Conservation (phyloP, 1,139 yeast species). For the Schwanniomyces etchellsii region DNA sequence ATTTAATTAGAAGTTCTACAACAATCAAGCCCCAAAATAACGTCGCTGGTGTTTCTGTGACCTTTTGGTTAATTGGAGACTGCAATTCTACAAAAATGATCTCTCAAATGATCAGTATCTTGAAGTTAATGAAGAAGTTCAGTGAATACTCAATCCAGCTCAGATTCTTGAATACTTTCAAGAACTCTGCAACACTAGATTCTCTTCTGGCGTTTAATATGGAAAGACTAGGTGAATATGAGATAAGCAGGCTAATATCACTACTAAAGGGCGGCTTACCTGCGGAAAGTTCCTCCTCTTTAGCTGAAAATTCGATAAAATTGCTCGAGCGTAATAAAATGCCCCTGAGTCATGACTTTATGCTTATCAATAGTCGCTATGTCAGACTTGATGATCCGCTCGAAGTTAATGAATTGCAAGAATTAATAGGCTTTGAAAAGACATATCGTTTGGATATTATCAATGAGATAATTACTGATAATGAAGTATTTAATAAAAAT, state of each 20-base stretch:
- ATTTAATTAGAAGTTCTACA: slow-evolving; percentile 18
- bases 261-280: neutral
- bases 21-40: slow-evolving; percentile 11
- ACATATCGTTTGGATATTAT: slow-evolving; percentile 28
- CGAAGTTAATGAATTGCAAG: slow-evolving; percentile 17
- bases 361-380: slow-evolving; percentile 40
- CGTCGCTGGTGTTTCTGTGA: slow-evolving; percentile 15
- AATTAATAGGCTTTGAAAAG: slow-evolving; percentile 30
- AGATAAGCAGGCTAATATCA: neutral
- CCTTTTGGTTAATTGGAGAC: slow-evolving; percentile 57
- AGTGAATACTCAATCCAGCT: slow-evolving; percentile 26
- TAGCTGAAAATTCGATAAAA: slow-evolving; percentile 4
- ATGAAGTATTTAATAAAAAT: slow-evolving; percentile 19
- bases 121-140: slow-evolving; percentile 20
- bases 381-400: slow-evolving; percentile 23
- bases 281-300: neutral
- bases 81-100: slow-evolving; percentile 28
- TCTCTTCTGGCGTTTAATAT: neutral
- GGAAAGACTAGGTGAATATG: neutral
- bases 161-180: slow-evolving; percentile 10
- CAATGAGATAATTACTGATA: slow-evolving; percentile 22
- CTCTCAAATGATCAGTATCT: slow-evolving; percentile 35
- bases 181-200: neutral
- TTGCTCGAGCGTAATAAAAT: slow-evolving; percentile 20
- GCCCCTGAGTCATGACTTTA: slow-evolving; percentile 30